Evolutionary conservation across 805 yeast species (phyloP).

Genomic region (Pichia exigua): DNA sequence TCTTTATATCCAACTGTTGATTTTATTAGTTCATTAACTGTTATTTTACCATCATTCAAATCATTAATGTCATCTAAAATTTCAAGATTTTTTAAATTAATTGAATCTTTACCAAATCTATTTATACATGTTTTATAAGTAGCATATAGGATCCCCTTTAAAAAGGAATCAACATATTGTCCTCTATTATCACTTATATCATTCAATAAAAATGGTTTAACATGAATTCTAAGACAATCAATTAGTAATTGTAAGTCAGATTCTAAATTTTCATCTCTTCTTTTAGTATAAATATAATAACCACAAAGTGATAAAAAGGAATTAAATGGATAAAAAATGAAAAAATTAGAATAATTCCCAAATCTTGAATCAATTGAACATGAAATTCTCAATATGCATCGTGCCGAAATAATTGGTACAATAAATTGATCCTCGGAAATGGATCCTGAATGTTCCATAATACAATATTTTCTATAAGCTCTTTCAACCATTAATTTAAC

Average conservation of each 20-base stretch:
- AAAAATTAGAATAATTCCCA: conserved; percentile 15
- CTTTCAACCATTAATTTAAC: conserved; percentile 22
- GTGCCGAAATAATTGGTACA: conserved; percentile 21
- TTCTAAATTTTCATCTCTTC: conserved; percentile 3
- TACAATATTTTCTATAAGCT: conserved; percentile 10
- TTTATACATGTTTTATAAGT: conserved; percentile 9
- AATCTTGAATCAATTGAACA: conserved; percentile 10
- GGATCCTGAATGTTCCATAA: neutral
- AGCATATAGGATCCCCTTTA: conserved; percentile 19
- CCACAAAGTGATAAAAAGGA: conserved; percentile 26
- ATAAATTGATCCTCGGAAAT: conserved; percentile 4
- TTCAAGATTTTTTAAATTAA: neutral
- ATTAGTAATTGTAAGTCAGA: conserved; percentile 22
- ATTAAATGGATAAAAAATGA: conserved; percentile 25
- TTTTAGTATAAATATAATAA: conserved; percentile 19
- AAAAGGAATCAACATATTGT: conserved; percentile 14
- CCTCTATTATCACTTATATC: conserved; percentile 12
- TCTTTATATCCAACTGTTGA: neutral
- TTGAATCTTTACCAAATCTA: conserved; percentile 1
- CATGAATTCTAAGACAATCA: conserved; percentile 13
- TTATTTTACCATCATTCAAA: neutral
- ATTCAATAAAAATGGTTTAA: conserved; percentile 7
- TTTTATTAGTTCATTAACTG: neutral
- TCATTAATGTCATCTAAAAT: conserved; percentile 2
- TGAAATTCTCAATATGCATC: conserved; percentile 20